Evolutionary conservation across 2,329 filamentous ascomycete genomes (phyloP).

Genomic region (Aspergillus pseudoviridinutans): DNA sequence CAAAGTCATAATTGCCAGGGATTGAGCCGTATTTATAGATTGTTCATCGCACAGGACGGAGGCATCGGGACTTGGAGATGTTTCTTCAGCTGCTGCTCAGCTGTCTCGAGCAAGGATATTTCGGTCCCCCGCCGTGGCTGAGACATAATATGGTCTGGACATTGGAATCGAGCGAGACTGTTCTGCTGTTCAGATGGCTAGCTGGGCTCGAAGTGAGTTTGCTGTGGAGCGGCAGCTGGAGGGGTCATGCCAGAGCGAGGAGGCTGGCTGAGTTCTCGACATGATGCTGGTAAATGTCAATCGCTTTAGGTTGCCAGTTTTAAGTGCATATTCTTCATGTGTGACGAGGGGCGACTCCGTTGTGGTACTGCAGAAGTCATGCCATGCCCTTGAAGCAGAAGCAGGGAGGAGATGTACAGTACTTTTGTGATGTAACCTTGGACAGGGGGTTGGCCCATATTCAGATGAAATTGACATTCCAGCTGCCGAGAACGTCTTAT

Average conservation of each 20-base stretch:
- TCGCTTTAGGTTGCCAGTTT: not conserved
- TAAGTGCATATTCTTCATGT: not conserved
- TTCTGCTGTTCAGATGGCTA: not conserved
- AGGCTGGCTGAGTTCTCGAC: not conserved
- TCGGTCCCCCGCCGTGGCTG: not conserved
- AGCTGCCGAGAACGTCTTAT: not conserved
- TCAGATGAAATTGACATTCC: not conserved
- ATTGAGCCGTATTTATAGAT: not conserved
- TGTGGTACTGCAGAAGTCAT: not conserved
- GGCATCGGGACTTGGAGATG: not conserved
- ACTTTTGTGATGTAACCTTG: not conserved
- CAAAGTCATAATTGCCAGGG: not conserved
- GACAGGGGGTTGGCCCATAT: not conserved
- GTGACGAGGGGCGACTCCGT: not conserved
- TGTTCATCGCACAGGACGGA: not conserved
- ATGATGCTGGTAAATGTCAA: not conserved
- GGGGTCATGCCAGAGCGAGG: not conserved
- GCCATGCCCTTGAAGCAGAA: not conserved
- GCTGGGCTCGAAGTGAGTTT: not conserved
- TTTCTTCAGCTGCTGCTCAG: not conserved
- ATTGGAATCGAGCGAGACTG: not conserved
- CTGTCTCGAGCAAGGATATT: not conserved
- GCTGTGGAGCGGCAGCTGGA: not conserved
- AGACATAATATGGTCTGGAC: not conserved
- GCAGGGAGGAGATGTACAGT: not conserved